phyloP scores from a whole-genome alignment of 2,329 filamentous ascomycete genomes.

The Endocalyx cinctus region DNA sequence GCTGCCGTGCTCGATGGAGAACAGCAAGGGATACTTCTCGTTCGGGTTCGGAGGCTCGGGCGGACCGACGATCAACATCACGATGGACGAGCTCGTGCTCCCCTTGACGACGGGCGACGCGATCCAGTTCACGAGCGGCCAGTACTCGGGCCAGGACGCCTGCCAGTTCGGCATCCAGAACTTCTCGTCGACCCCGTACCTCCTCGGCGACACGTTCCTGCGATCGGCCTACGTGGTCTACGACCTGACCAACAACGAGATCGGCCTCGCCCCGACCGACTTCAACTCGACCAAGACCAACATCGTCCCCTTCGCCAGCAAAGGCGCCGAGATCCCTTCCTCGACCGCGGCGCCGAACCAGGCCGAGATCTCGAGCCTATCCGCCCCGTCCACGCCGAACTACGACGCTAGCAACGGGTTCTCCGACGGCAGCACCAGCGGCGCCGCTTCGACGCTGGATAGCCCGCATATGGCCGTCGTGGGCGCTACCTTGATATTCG shows the following conservation, averaged over 20 bases:
- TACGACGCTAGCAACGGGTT: constrained; percentile 35
- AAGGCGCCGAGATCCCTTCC: constrained; percentile 45
- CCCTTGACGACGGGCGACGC: constrained; percentile 32
- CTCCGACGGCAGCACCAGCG: constrained; percentile 11
- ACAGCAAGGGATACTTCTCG: constrained; percentile 42
- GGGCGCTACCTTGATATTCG: constrained; percentile 25
- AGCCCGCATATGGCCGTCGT: constrained; percentile 21
- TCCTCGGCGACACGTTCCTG: constrained; percentile 56
- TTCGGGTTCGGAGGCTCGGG: constrained; percentile 48
- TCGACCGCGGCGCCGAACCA: constrained; percentile 40
- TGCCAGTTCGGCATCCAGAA: constrained; percentile 57
- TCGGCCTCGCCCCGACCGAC: constrained; percentile 50
- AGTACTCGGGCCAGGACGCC: constrained; percentile 38
- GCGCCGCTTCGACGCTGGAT: constrained; percentile 12
- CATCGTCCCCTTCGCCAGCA: constrained; percentile 45
- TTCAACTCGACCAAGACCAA: constrained; percentile 50
- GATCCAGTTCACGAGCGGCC: constrained; percentile 34
- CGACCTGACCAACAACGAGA: constrained; percentile 53
- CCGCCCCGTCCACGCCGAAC: constrained; percentile 18
- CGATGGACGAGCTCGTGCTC: constrained; percentile 54
- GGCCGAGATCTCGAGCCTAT: constrained; percentile 20
- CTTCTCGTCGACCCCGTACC: constrained; percentile 34
- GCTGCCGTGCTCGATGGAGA: constrained; percentile 45
- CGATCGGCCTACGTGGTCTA: constrained; percentile 59
- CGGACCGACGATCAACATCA: constrained; percentile 47